Conservation (phyloP, 164 flowering plant species). For the Stephania cephalantha region DNA sequence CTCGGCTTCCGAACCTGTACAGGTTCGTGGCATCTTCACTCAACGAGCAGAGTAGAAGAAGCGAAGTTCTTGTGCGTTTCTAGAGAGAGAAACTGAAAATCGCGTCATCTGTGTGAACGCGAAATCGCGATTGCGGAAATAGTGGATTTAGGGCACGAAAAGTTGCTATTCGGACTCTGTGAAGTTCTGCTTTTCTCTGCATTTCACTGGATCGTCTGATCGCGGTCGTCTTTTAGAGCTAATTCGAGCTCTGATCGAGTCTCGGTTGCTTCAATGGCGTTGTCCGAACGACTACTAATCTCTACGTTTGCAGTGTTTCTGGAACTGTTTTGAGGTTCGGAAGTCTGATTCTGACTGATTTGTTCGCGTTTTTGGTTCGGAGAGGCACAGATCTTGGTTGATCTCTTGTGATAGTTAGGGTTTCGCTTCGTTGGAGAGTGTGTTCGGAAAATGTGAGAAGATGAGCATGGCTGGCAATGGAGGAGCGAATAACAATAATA, state of each 20-base stretch:
- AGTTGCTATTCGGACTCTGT: slow-evolving; percentile 7
- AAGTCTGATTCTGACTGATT: not conserved
- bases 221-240: not conserved
- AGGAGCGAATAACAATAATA: slow-evolving; percentile 9
- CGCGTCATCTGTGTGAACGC: slow-evolving; percentile 12
- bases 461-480: slow-evolving; percentile 27
- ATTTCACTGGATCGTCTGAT: not conserved
- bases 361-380: not conserved
- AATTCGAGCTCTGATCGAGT: not conserved
- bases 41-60: not conserved
- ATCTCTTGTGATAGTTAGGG: slow-evolving; percentile 1
- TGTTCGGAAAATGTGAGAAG: slow-evolving; percentile 17
- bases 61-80: not conserved
- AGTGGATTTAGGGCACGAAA: slow-evolving; percentile 13
- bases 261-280: not conserved
- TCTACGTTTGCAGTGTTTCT: not conserved
- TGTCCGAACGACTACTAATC: not conserved
- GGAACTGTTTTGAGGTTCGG: not conserved
- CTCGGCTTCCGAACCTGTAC: not conserved
- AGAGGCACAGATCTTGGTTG: not conserved
- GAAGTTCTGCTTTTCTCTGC: not conserved
- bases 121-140: slow-evolving; percentile 11
- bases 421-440: not conserved
- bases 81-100: slow-evolving; percentile 4
- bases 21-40: slow-evolving; percentile 9